Evolutionary conservation across 2,329 filamentous ascomycete species (phyloP), one percentile per base, ranked within the genome.

Genomic region (Curvularia hawaiiensis): DNA sequence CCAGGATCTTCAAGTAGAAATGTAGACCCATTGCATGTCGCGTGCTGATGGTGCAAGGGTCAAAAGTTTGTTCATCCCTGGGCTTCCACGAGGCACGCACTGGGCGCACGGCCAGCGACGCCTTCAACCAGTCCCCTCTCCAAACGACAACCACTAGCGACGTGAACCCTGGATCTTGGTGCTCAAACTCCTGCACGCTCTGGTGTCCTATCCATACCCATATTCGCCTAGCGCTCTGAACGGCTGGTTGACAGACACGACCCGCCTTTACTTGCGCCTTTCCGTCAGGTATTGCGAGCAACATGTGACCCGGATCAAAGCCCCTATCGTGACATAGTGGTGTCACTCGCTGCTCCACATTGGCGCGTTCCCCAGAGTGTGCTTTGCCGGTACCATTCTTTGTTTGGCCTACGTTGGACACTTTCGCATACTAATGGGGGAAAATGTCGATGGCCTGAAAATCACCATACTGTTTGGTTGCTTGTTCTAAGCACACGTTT

Each of bases 241-340:
- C 52, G 52, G 55, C 35, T 35, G 40, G 18, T 56, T 41, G 54
- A 51, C 50, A 51, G 51, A 43, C 46, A 11, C 44, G 52, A 30
- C 60, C 66, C 62, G 56, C 60, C 57, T 43, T 43, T 45, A 22
- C 58, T 66, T 64, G 31, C 61, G 24, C 56, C n/a, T 22, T 61
- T 54, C 40, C 26, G 65, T 63, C 51, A 63, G 39, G 54, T 64
- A 63, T 62, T 61, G 67, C 67, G 67, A 69, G 59, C 16, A n/a
- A 38, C 67, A 69, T 63, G 63, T 69, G 67, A 62, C 54, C 35
- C 33, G n/a, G 4, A 11, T n/a, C 4, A 31, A 38, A 43, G n/a
- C 45, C 22, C 40, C 53, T 26, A 54, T 33, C 38, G 22, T 26
- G 40, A n/a, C 24, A 33, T 30, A 54, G 46, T 47, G 38, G 43